Conservation (phyloP, 2,329 filamentous ascomycete species). For the Aspergillus fumigatus region DNA sequence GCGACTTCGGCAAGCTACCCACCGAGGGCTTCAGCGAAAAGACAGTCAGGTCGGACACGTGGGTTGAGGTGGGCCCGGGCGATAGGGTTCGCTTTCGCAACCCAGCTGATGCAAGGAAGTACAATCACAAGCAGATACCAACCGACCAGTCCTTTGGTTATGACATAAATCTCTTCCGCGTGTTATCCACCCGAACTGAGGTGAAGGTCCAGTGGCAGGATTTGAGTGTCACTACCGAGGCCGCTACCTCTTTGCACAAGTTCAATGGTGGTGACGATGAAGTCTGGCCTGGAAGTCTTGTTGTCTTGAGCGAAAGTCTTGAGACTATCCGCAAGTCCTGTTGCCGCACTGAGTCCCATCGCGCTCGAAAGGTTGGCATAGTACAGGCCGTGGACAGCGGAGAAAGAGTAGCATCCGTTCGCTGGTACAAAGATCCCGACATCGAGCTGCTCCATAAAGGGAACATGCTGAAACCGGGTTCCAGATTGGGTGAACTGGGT, state of each 20-base stretch:
- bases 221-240: constrained; percentile 45
- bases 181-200: constrained; percentile 47
- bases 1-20: constrained; percentile 20
- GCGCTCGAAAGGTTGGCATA: constrained; percentile 49
- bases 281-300: constrained; percentile 55
- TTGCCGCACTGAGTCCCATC: constrained; percentile 7
- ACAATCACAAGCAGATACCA: constrained; percentile 45
- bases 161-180: constrained; percentile 55
- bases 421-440: constrained; percentile 47
- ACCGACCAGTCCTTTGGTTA: constrained; percentile 49
- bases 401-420: constrained; percentile 54
- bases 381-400: constrained; percentile 52
- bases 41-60: constrained; percentile 19
- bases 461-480: constrained; percentile 38
- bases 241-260: constrained; percentile 38
- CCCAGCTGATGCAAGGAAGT: constrained; percentile 49
- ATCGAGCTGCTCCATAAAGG: constrained; percentile 32
- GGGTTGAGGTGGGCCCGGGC: constrained; percentile 36
- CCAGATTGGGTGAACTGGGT: constrained; percentile 39
- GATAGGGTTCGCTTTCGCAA: constrained; percentile 55
- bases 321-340: constrained; percentile 10
- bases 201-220: constrained; percentile 58
- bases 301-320: constrained; percentile 44
- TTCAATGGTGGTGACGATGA: constrained; percentile 44
- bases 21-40: background rate